Percentiles rank a stretch among this genome's conserved stretches.
phyloP scores from a whole-genome alignment of 2,329 filamentous ascomycete species.

The Hirsutella minnesotensis region DNA sequence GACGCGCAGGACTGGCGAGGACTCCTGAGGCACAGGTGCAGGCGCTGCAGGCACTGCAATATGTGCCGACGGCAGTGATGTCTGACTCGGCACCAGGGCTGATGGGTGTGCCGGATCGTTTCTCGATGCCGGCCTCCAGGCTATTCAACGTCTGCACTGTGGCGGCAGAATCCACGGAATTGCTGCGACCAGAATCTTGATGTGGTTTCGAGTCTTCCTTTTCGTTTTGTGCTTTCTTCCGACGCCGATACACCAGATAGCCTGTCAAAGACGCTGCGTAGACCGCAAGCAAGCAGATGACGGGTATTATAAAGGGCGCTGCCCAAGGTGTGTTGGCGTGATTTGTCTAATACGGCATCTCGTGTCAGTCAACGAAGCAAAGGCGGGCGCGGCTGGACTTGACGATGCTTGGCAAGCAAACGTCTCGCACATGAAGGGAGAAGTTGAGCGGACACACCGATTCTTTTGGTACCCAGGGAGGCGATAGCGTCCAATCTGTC shows the following conservation, averaged over 20 bases:
- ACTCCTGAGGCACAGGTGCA: too few relatives aligned
- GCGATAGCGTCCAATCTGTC: slow-evolving; percentile 18
- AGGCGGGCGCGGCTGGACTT: neutral
- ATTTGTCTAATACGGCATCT: slow-evolving; percentile 8
- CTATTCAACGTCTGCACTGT: slow-evolving; percentile 10
- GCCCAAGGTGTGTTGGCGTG: slow-evolving; percentile 12
- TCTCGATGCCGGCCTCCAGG: slow-evolving; percentile 8
- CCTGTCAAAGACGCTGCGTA: slow-evolving; percentile 16
- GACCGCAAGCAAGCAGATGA: slow-evolving; percentile 16
- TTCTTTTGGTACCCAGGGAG: slow-evolving; percentile 17
- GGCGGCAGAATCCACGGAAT: slow-evolving; percentile 12
- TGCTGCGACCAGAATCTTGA: slow-evolving; percentile 9
- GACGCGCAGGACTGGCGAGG: too few relatives aligned
- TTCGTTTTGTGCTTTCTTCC: slow-evolving; percentile 11
- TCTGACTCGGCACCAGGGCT: neutral
- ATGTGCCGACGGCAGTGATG: neutral
- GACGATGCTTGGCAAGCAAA: too few relatives aligned
- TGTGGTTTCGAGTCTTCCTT: slow-evolving; percentile 6
- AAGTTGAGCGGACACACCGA: neutral
- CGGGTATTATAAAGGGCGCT: slow-evolving; percentile 16
- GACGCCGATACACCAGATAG: slow-evolving; percentile 16
- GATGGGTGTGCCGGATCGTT: slow-evolving; percentile 5
- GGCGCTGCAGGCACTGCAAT: too few relatives aligned
- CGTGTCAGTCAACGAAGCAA: slow-evolving; percentile 1
- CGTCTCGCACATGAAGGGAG: neutral